Evolutionary conservation across 768 basidiomycete genomes (phyloP).

Genomic region (Dentipellis fragilis): DNA sequence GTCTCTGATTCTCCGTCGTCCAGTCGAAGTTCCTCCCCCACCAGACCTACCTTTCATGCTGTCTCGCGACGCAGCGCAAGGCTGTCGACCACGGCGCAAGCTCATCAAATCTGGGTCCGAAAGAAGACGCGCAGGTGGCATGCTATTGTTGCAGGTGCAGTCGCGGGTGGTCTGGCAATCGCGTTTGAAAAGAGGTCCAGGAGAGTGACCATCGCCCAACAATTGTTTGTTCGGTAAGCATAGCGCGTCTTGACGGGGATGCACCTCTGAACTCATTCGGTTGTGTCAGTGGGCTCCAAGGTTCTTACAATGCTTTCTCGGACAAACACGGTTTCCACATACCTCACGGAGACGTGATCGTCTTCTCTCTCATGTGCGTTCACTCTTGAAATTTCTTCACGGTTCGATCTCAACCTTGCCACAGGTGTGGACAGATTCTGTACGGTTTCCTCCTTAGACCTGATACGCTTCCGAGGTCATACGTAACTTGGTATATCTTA

Average conservation of each 20-base stretch:
- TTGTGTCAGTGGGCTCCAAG: conserved; percentile 68
- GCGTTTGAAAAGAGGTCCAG: conserved; percentile 66
- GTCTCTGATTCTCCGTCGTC: conserved; percentile 12
- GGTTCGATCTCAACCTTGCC: not conserved
- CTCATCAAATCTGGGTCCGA: conserved; percentile 50
- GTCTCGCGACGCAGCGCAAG: conserved; percentile 32
- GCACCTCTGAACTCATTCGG: not conserved
- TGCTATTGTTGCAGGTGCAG: conserved; percentile 64
- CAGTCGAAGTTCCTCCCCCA: conserved; percentile 17
- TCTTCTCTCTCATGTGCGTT: conserved; percentile 67
- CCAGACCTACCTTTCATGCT: conserved; percentile 8
- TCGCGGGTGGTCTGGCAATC: conserved; percentile 66
- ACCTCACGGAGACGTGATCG: conserved; percentile 74
- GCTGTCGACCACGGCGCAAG: conserved; percentile 52
- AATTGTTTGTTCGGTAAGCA: conserved; percentile 77
- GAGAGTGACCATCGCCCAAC: conserved; percentile 67
- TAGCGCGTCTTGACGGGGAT: not conserved
- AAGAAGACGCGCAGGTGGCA: conserved; percentile 73
- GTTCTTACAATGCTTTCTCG: conserved; percentile 75
- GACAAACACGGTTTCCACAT: conserved; percentile 55
- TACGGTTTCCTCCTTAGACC: conserved; percentile 71
- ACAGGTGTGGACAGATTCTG: conserved; percentile 77
- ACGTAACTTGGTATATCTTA: conserved; percentile 52
- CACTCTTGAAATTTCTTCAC: not conserved
- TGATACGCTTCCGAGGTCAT: conserved; percentile 76